These are phyloP conservation scores for Vachellia pachyceras DNA, from an alignment of 306 rosid genomes.

Conservation along the genomic window DNA sequence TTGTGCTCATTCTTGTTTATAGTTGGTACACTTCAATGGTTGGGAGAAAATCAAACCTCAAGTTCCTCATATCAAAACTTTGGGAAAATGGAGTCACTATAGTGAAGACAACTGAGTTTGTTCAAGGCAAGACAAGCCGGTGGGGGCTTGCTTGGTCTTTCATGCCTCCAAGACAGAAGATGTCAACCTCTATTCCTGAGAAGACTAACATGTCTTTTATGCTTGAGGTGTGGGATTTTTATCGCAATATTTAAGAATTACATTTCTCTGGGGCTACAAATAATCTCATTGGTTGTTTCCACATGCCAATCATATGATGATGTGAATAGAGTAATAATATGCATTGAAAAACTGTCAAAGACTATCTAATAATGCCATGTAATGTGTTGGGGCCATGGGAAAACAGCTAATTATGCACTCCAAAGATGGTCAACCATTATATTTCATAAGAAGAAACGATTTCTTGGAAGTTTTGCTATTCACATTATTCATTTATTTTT, in stretches of 20 bases:
- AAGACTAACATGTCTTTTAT: conserved; percentile 73
- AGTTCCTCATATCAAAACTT: conserved; percentile 66
- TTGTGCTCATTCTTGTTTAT: neutral
- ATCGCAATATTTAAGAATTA: conserved; percentile 14
- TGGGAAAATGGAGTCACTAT: conserved; percentile 78
- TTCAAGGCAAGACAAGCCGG: conserved; percentile 80
- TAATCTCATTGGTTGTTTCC: neutral
- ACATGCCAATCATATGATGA: neutral
- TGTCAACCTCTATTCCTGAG: conserved; percentile 51
- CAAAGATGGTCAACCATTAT: neutral
- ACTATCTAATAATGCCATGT: neutral
- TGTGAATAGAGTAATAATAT: neutral
- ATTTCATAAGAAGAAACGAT: neutral
- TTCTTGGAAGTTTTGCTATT: neutral
- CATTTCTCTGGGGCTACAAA: neutral
- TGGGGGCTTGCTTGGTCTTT: conserved; percentile 99
- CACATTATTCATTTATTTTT: neutral
- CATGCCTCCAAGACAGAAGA: conserved; percentile 59
- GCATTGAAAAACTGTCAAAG: neutral
- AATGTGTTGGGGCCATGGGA: neutral
- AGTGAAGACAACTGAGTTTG: conserved; percentile 91
- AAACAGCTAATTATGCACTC: neutral
- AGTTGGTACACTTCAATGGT: conserved; percentile 30
- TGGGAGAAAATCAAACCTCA: conserved; percentile 39
- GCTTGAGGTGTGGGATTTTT: conserved; percentile 49